phyloP scores from a whole-genome alignment of 169 alveolate genomes.

The Eimeria necatrix region DNA sequence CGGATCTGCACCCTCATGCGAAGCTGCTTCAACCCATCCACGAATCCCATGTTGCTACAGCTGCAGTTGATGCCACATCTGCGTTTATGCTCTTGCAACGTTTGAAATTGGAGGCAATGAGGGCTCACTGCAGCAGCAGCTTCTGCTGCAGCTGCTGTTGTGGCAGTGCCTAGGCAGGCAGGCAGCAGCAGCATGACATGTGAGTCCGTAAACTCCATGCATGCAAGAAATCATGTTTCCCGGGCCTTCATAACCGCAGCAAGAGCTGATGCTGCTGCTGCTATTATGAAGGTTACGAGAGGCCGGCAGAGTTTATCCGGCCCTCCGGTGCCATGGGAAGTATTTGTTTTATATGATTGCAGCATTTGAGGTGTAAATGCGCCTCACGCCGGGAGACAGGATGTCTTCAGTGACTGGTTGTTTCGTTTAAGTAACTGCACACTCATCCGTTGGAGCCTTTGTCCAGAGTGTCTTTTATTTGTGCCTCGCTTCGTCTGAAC shows the following conservation, averaged over 20 bases:
- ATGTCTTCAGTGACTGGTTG: not conserved
- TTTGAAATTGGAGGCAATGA: too few relatives aligned
- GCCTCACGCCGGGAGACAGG: too few relatives aligned
- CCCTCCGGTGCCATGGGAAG: not conserved
- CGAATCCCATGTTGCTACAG: too few relatives aligned
- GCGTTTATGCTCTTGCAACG: too few relatives aligned
- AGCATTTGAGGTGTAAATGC: too few relatives aligned
- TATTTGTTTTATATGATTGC: too few relatives aligned
- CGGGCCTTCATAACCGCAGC: not conserved
- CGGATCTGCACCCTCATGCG: too few relatives aligned
- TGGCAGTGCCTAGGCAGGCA: not conserved
- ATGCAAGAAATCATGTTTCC: not conserved
- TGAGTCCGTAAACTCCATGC: not conserved
- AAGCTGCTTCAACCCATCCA: too few relatives aligned
- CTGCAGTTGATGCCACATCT: too few relatives aligned
- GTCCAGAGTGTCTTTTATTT: too few relatives aligned
- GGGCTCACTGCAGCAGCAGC: not conserved
- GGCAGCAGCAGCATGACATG: not conserved
- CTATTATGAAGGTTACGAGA: not conserved
- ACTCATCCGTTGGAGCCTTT: not conserved
- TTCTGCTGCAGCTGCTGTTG: not conserved
- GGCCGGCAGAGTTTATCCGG: not conserved
- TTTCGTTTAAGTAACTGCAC: not conserved
- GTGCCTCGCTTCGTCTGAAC: too few relatives aligned
- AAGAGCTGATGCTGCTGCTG: constrained; percentile 34